Evolutionary conservation across 2,329 filamentous ascomycete species (phyloP).

Genomic region (Phialophora chinensis): DNA sequence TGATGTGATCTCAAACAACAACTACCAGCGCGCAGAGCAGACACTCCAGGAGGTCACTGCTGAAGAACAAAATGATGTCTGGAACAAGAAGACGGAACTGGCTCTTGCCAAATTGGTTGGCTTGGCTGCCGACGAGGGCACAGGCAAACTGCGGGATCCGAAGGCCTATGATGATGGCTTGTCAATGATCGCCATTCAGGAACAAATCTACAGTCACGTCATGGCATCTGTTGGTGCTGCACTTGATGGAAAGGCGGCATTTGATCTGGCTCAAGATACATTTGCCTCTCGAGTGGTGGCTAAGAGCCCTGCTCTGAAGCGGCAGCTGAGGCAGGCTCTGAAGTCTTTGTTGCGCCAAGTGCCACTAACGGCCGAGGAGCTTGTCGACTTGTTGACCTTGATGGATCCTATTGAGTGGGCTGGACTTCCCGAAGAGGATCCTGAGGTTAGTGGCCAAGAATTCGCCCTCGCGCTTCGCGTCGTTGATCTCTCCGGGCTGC

Average conservation of each 20-base stretch:
- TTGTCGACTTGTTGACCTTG: slow-evolving; percentile 74
- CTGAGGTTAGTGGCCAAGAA: slow-evolving; percentile 61
- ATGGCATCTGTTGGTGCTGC: slow-evolving; percentile 70
- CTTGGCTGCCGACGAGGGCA: slow-evolving; percentile 67
- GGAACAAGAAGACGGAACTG: slow-evolving; percentile 92
- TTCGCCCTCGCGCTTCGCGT: slow-evolving; percentile 75
- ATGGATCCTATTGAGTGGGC: slow-evolving; percentile 63
- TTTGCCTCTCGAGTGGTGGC: slow-evolving; percentile 62
- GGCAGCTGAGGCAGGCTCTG: slow-evolving; percentile 74
- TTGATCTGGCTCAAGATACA: slow-evolving; percentile 75
- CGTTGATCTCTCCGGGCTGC: slow-evolving; percentile 57
- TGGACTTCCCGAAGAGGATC: slow-evolving; percentile 49
- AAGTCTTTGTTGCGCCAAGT: slow-evolving; percentile 72
- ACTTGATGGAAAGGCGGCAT: slow-evolving; percentile 76
- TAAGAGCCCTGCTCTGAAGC: slow-evolving; percentile 69
- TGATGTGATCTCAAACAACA: slow-evolving; percentile 76
- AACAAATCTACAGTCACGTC: slow-evolving; percentile 74
- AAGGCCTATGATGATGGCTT: slow-evolving; percentile 33
- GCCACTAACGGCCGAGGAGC: slow-evolving; percentile 63
- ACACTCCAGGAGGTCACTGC: slow-evolving; percentile 74
- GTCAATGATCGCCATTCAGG: slow-evolving; percentile 75
- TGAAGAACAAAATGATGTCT: slow-evolving; percentile 76
- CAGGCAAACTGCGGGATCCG: slow-evolving; percentile 50
- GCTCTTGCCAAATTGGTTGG: slow-evolving; percentile 84
- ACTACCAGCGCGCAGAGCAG: slow-evolving; percentile 74